Conservation (phyloP, 441 rosid genomes). For the Hypseocharis bilobata region DNA sequence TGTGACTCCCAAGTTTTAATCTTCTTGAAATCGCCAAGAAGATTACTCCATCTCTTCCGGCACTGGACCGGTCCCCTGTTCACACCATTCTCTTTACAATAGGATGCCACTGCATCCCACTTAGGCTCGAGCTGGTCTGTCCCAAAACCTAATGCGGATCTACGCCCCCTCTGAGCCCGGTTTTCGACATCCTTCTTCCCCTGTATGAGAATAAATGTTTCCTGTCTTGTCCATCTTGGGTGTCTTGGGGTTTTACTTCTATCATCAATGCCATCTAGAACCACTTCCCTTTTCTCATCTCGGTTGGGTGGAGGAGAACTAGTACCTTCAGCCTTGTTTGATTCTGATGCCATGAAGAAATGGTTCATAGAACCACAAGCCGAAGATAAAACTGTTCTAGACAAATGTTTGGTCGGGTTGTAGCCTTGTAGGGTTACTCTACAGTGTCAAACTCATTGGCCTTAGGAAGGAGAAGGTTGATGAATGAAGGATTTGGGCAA, state of each 20-base stretch:
- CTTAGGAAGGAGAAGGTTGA: background rate
- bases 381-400: no score
- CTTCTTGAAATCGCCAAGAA: slow-evolving; percentile 30
- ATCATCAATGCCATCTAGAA: slow-evolving; percentile 12
- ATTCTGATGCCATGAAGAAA: slow-evolving; percentile 12
- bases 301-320: slow-evolving; percentile 9
- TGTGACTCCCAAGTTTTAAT: slow-evolving; percentile 26
- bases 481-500: background rate
- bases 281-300: slow-evolving; percentile 5
- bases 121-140: slow-evolving; percentile 22
- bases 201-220: slow-evolving; percentile 27
- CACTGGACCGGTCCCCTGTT: slow-evolving; percentile 24
- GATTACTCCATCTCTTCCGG: slow-evolving; percentile 32
- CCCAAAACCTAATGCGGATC: background rate
- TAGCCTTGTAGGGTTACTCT: background rate
- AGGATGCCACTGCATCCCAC: slow-evolving; percentile 29
- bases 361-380: background rate
- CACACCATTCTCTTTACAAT: slow-evolving; percentile 27
- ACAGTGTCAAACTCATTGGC: background rate
- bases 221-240: slow-evolving; percentile 29
- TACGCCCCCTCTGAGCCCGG: slow-evolving; percentile 12
- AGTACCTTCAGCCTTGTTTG: slow-evolving; percentile 6
- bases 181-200: slow-evolving; percentile 27
- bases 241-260: slow-evolving; percentile 13
- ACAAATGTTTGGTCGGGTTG: background rate